Percentiles rank a stretch among this genome's conserved stretches.
Conservation (phyloP, 176 grass and related monocot genomes). For the Lolium perenne region DNA sequence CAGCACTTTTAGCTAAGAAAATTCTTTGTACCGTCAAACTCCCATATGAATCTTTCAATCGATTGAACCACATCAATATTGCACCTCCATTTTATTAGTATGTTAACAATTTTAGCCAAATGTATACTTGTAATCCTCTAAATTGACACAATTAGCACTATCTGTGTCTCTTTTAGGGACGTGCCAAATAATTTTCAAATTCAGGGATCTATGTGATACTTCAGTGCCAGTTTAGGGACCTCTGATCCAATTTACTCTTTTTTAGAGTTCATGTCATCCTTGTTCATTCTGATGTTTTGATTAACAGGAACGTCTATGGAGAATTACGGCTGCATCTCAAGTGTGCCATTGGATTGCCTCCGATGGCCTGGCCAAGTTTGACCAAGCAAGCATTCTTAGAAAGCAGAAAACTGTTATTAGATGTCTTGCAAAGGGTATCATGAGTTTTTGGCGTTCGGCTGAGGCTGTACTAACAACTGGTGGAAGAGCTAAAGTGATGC, state of each 20-base stretch:
- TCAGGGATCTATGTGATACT: conserved; percentile 16
- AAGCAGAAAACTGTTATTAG: conserved; percentile 69
- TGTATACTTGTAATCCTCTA: not conserved
- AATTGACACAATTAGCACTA: not conserved
- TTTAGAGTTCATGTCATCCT: conserved; percentile 16
- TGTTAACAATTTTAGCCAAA: not conserved
- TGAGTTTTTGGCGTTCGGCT: conserved; percentile 77
- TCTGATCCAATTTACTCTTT: conserved; percentile 7
- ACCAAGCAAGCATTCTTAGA: conserved; percentile 69
- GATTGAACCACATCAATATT: not conserved
- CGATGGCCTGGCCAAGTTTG: conserved; percentile 70
- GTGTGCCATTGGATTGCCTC: conserved; percentile 62
- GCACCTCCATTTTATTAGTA: not conserved
- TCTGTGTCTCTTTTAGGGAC: not conserved
- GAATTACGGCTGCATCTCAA: conserved; percentile 65
- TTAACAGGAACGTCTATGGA: conserved; percentile 92
- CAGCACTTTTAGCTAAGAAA: conserved; percentile 18
- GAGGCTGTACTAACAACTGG: conserved; percentile 42
- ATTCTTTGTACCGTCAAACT: conserved; percentile 6
- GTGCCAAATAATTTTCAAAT: not conserved
- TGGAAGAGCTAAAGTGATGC: conserved; percentile 34
- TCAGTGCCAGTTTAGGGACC: conserved; percentile 12
- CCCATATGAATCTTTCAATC: not conserved
- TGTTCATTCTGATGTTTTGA: conserved; percentile 42
- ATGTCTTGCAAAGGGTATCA: conserved; percentile 66